Base-by-base conservation (phyloP, 352 stramenopile species). In the Pythium aquatile region DNA sequence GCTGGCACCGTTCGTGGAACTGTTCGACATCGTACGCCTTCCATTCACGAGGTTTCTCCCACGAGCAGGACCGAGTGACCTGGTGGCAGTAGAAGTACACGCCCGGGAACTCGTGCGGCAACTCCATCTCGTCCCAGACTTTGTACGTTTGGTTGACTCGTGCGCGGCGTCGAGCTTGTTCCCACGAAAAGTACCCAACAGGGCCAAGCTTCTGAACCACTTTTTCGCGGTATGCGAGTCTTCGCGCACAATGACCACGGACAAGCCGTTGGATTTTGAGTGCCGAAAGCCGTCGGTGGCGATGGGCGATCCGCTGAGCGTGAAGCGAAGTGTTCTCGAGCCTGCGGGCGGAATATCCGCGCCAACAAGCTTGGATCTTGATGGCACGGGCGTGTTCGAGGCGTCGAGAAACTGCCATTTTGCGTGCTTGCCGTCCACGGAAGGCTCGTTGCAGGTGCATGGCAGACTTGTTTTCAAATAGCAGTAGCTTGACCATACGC, bases 51-150 rank as follows among this genome's bases (percentile, higher is more conserved):
- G 87, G 76, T 58, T 91, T 80, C 47, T 83, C 55, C 87, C 87
- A 96, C 13, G 71, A 72, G 49, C 85, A 95, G 7, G 65, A 56
- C 9, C 70, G 65, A n/a, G 87, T 96, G 39, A 88, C 70, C 11
- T 79, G 73, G 44, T 96, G 81, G 55, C 76, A 83, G 63, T 94
- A 96, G 47, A 96, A 94, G 8, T 66, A 66, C 5, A 92, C 76
- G 4, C 71, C 63, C 4, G 75, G 75, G 37, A 88, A 87, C 14
- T 79, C 75, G 20, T 49, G 24, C 5, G 54, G 69, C 0, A 80
- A 66, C 39, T 87, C 70, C 65, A 93, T 77, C 54, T 93, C 86
- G 52, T 93, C 76, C 85, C 85, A 96, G 5, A 91, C 78, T 46
- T 87, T 78, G 69, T 79, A 93, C 5, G 65, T 82, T 8, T 74